Percentiles rank a stretch among this genome's conserved stretches.
phyloP scores from a whole-genome alignment of 257 asterid species.

The Mitragyna speciosa region DNA sequence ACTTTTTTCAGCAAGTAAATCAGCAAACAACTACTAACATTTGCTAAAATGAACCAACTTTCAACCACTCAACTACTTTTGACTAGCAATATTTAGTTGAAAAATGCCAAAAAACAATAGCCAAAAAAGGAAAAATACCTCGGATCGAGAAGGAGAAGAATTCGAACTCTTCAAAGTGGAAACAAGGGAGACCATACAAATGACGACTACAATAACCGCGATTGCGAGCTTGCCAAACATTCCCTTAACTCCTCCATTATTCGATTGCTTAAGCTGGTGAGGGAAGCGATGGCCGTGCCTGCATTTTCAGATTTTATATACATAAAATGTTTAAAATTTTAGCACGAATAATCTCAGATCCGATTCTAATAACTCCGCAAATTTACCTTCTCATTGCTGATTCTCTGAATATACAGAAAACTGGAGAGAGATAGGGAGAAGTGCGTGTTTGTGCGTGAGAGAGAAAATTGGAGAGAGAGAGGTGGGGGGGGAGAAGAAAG shows the following conservation, averaged over 20 bases:
- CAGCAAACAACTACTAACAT: neutral
- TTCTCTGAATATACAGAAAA: too few relatives aligned
- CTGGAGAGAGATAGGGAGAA: neutral
- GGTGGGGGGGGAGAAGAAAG: too few relatives aligned
- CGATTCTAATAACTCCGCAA: neutral
- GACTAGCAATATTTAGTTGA: neutral
- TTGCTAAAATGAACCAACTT: neutral
- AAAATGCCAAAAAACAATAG: neutral
- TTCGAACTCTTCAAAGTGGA: conserved; percentile 47
- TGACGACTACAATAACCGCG: conserved; percentile 65
- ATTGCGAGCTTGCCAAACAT: conserved; percentile 70
- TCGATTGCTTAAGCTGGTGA: conserved; percentile 64
- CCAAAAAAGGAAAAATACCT: conserved; percentile 44
- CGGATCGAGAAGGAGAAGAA: conserved; percentile 38
- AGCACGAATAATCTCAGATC: conserved; percentile 1
- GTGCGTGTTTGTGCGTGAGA: neutral
- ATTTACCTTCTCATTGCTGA: conserved; percentile 27
- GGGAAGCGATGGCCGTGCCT: conserved; percentile 52
- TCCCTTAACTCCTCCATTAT: conserved; percentile 55
- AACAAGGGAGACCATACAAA: conserved; percentile 60
- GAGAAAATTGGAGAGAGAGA: neutral
- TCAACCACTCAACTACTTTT: neutral
- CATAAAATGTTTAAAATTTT: neutral
- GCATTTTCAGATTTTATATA: conserved; percentile 16
- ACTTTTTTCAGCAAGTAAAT: neutral